Conservation (phyloP, 192 early-diverging fungal species). For the Oehlia diaphana region DNA sequence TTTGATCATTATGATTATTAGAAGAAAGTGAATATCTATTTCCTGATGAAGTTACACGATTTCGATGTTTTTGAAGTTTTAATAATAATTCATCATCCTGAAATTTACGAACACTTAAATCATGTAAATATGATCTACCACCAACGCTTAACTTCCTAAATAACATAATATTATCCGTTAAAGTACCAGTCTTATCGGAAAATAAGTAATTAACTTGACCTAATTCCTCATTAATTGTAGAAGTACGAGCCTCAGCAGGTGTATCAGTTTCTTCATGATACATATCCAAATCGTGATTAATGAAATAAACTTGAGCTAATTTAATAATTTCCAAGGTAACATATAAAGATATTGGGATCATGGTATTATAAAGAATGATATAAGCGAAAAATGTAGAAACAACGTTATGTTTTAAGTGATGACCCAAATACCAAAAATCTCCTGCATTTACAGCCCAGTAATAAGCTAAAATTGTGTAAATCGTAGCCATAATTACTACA, state of each 20-base stretch:
- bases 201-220: conserved; percentile 87
- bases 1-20: not conserved
- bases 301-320: conserved; percentile 71
- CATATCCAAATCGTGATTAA: conserved; percentile 78
- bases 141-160: conserved; percentile 68
- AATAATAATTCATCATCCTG: conserved; percentile 25
- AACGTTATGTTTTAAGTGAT: conserved; percentile 28
- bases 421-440: conserved; percentile 50
- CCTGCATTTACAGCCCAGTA: conserved; percentile 41
- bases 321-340: conserved; percentile 87
- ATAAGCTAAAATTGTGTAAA: conserved; percentile 53
- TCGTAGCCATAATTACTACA: conserved; percentile 54
- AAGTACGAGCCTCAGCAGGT: conserved; percentile 74
- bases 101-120: conserved; percentile 52
- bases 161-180: conserved; percentile 87
- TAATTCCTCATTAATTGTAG: conserved; percentile 84
- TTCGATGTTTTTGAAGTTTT: not conserved
- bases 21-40: not conserved
- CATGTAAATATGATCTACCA: conserved; percentile 60
- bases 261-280: conserved; percentile 71
- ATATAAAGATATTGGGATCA: conserved; percentile 88
- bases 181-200: conserved; percentile 88
- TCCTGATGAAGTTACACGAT: not conserved
- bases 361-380: conserved; percentile 79
- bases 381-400: conserved; percentile 62